Evolutionary conservation across 805 yeast genomes (phyloP).

Genomic region (Kurtzmaniella fragi): DNA sequence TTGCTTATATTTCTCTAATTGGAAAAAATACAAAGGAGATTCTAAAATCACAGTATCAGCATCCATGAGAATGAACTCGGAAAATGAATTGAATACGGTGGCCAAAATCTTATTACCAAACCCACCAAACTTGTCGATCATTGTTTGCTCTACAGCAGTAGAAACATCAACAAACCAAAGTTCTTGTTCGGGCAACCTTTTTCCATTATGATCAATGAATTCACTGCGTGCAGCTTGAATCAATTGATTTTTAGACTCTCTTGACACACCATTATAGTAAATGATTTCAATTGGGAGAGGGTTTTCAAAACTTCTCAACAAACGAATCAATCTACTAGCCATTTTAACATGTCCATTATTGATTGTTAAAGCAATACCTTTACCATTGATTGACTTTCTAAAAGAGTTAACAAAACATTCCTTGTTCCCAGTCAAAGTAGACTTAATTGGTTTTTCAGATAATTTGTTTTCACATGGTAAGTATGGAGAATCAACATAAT

Average conservation of each 20-base stretch:
- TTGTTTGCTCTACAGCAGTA: constrained; percentile 14
- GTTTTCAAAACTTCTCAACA: constrained; percentile 24
- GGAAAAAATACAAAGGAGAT: constrained; percentile 26
- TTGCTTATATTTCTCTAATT: constrained; percentile 21
- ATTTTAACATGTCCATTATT: constrained; percentile 20
- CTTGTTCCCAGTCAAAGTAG: neutral
- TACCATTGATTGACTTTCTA: constrained; percentile 17
- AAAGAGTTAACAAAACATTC: constrained; percentile 8
- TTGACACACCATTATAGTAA: constrained; percentile 20
- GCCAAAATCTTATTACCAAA: constrained; percentile 48
- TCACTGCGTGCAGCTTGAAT: constrained; percentile 13
- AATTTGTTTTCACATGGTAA: constrained; percentile 1
- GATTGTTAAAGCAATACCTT: constrained; percentile 30
- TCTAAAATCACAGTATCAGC: constrained; percentile 47
- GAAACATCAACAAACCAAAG: constrained; percentile 27
- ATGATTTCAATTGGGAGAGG: constrained; percentile 28
- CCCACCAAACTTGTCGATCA: constrained; percentile 27
- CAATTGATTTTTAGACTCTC: constrained; percentile 17
- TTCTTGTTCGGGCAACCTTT: constrained; percentile 19
- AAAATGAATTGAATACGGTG: constrained; percentile 43
- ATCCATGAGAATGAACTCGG: constrained; percentile 48
- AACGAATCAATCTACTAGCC: constrained; percentile 17
- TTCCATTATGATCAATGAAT: constrained; percentile 3
- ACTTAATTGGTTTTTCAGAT: neutral
- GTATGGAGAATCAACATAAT: constrained; percentile 1